These are phyloP conservation scores for Parietichytrium sp. DNA, from an alignment of 108 stramenopile genomes.

Conservation along the genomic window DNA sequence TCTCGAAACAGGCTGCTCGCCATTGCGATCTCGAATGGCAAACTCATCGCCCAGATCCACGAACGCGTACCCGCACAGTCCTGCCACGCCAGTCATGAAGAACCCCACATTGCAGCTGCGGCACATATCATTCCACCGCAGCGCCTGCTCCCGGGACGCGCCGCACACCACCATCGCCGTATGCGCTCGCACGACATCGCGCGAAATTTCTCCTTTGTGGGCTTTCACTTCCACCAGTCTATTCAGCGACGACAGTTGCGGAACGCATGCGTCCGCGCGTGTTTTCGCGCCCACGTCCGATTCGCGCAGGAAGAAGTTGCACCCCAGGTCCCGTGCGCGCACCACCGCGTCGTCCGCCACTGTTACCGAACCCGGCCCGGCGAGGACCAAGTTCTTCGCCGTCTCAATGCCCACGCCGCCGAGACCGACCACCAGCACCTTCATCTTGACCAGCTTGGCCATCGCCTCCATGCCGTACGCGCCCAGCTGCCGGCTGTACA, in stretches of 20 bases:
- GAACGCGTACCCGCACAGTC: conserved; percentile 60
- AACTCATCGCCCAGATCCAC: conserved; percentile 49
- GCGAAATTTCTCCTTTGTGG: conserved; percentile 18
- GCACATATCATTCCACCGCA: conserved; percentile 39
- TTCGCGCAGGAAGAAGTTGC: conserved; percentile 60
- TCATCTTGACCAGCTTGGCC: conserved; percentile 45
- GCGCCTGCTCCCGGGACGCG: conserved; percentile 42
- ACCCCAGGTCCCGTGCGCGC: conserved; percentile 54
- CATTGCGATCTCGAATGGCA: conserved; percentile 51
- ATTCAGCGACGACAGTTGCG: conserved; percentile 58
- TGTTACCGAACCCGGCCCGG: conserved; percentile 55
- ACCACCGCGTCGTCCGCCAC: conserved; percentile 44
- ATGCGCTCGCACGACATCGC: conserved; percentile 35
- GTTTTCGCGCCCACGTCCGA: conserved; percentile 55
- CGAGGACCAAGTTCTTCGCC: conserved; percentile 60
- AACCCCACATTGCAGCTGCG: conserved; percentile 43
- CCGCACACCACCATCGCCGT: conserved; percentile 50
- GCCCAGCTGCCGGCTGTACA: conserved; percentile 64
- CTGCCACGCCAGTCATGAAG: conserved; percentile 53
- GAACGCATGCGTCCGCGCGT: neutral
- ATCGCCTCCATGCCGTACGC: conserved; percentile 60
- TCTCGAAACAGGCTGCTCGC: conserved; percentile 55
- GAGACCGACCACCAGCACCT: conserved; percentile 64
- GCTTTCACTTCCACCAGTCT: conserved; percentile 53
- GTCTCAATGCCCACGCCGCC: conserved; percentile 63